Evolutionary conservation across 192 early-diverging fungal species (phyloP), one percentile per base, ranked within the genome.

Genomic region (Obelidium mucronatum): DNA sequence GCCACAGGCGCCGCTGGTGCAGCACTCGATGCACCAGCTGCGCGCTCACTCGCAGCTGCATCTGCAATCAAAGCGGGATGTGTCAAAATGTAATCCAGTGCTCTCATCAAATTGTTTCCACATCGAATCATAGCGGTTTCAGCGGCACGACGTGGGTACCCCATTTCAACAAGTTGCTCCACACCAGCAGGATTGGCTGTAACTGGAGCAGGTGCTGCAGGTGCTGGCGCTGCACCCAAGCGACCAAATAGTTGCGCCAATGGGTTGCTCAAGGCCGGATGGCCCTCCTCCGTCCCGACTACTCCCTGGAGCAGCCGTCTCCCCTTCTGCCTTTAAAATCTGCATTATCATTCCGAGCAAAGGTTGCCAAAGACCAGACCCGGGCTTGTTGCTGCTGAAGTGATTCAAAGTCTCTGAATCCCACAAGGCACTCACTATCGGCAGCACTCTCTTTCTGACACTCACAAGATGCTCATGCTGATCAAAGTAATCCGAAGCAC

Each of bases 81-180:
- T 13, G 86, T 90, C 3, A 97, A 75, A 33, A 98, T 77, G 63
- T 95, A 95, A 35, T 98, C 94, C 0, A 94, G 90, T 0, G 97
- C 97, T 22, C 93, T 85, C 24, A 84, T 84, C 3, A 97, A 81
- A 62, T 92, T 92, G 58, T 93, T 94, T n/a, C 81, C 84, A 62
- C 88, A 91, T 1, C 94, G 89, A 34, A 90, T 83, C 36, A 98
- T 78, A 3, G 95, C 96, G 28, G 79, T 83, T 74, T 93, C 93
- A 1, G 96, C 94, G 11, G 91, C 91, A 24, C 84, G 81, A 13
- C 91, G 84, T 2, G 91, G 82, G 77, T 97, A 98, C 0, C 97
- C 97, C 95, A 98, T 94, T 30, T 93, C 91, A 17, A 91, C 78
- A 17, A 98, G 83, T 51, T 90, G 90, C n/a, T 89, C 83, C 19